Base-by-base conservation (phyloP, 495 filamentous ascomycete genomes). In the Penicillium ucsense region DNA sequence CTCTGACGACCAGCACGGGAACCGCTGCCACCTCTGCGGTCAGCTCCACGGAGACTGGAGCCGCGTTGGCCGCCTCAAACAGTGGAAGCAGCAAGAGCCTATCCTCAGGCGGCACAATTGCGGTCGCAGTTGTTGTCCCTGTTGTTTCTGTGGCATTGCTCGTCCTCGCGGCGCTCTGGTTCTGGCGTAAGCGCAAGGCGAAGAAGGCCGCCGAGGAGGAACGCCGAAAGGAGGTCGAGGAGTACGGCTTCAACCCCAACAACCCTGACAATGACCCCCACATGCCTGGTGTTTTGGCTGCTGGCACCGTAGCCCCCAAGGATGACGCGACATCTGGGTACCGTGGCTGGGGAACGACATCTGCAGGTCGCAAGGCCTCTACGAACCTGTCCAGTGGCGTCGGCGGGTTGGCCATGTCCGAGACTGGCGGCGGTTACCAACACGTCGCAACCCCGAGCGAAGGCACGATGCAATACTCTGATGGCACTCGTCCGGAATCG, bases 171-270 rank as follows among this genome's bases (percentile, higher is more conserved):
- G 82, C 82, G 2, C 70, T 97, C 36, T 89, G 84, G 61, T 77
- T 94, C 50, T 98, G 88, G 88, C 80, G 86, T 53, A 88, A 79
- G 67, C 81, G 87, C 44, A 94, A 90, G 65, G 80, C 84, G 53
- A 80, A 83, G 35, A 94, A 86, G 68, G 82, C 83, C 38, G 83
- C 80, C n/a, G 86, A 87, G 55, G 92, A 95, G 52, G 80, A 88
- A 43, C 77, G 92, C 45, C 78, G 89, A 46, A 95, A 95, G 65
- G 94, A 97, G 60, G 86, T 95, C 3, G 91, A 96, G 62, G 92
- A 96, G 55, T 96, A 96, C 61, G 84, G 83, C 20, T 96, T 89
- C 72, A 97, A 96, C 61, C 92, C 91, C 6, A 97, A 96, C 65
- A 97, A 96, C 61, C 92, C 91, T 6, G 96, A 96, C 65, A 80